Base-by-base conservation (phyloP, 106 monocot genomes). In the Apostasia shenzhenica region DNA sequence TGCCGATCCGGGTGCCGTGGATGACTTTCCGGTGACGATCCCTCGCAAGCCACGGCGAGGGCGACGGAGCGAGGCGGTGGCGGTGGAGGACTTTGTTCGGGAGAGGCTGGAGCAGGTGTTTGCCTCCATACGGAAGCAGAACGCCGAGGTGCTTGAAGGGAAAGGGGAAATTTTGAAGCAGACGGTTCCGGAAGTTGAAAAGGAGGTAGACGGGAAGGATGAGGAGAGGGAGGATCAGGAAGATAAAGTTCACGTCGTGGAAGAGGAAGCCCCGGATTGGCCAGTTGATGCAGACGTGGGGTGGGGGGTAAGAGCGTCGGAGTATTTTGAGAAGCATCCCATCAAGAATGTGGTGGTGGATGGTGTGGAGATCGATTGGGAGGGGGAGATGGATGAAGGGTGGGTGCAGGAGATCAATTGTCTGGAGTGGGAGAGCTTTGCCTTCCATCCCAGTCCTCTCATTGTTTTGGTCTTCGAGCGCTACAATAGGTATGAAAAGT, bases 381-480 rank as follows among this genome's bases (percentile, higher is more conserved):
- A 97, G 70, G 80, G 93, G 67, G 95, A 97, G 80, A 61, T 92
- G 52, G 95, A 97, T 7, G 82, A 92, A 38, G 92, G 89, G 11
- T 85, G 80, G 89, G 92, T 97, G 61, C 84, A 97, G 81, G 95
- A 97, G 81, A 92, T 97, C 63, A 97, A 92, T 59, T 97, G 97
- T 63, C 79, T 92, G 80, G 97, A 97, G 63, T 97, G 97, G 97
- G 92, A 97, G 82, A 89, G 83, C 73, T 92, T 97, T 8, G 92
- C 92, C 0, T 97, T 86, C 65, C 97, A 97, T 54, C 97, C 97
- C 2, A 97, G 97, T 63, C 97, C 97, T 1, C 81, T 97, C 6
- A 73, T 97, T 26, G 89, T 97, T 41, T 92, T 97, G 1, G 66
- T 66, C 6, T 66, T 66, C 49, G 66, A 66, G 37, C 66, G 66